A percentile compares a stretch with the other conserved stretches of the same genome.
Evolutionary conservation across 2,329 filamentous ascomycete species (phyloP).

Genomic region (Colletotrichum tanaceti): DNA sequence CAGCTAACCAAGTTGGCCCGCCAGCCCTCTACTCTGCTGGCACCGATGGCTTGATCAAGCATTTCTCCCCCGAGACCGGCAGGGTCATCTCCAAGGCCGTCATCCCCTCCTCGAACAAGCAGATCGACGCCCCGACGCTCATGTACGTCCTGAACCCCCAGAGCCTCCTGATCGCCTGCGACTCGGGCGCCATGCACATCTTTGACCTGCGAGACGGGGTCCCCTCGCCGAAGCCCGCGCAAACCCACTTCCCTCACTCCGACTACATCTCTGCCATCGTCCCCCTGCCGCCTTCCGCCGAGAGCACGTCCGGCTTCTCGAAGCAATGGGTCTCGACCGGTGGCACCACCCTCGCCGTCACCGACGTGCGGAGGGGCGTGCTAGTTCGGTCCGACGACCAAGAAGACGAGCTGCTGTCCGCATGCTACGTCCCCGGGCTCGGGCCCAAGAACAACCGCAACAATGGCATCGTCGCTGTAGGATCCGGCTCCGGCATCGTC

Average conservation of each 20-base stretch:
- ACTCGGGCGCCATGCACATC: conserved; percentile 89
- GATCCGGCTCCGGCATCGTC: conserved; percentile 80
- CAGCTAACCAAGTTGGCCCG: conserved; percentile 38
- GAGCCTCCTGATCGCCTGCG: conserved; percentile 87
- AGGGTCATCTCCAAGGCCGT: conserved; percentile 84
- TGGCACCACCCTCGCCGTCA: conserved; percentile 89
- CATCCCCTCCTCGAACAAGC: conserved; percentile 69
- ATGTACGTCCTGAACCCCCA: conserved; percentile 88
- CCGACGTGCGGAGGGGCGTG: conserved; percentile 87
- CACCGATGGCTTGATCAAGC: conserved; percentile 68
- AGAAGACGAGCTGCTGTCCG: conserved; percentile 90
- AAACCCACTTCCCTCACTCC: conserved; percentile 87
- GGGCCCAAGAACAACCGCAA: conserved; percentile 73
- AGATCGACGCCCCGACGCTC: conserved; percentile 79
- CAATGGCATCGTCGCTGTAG: conserved; percentile 82
- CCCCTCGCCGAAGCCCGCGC: conserved; percentile 73
- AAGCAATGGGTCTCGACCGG: conserved; percentile 97
- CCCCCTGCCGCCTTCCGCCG: conserved; percentile 80
- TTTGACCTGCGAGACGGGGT: conserved; percentile 79
- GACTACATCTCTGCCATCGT: conserved; percentile 93
- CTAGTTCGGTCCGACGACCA: conserved; percentile 93
- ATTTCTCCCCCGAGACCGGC: conserved; percentile 68
- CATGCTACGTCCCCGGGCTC: conserved; percentile 80
- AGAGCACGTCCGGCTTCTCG: conserved; percentile 87
- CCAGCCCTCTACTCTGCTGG: conserved; percentile 73